Conservation (phyloP, 306 rosid genomes). For the Quercus alba region DNA sequence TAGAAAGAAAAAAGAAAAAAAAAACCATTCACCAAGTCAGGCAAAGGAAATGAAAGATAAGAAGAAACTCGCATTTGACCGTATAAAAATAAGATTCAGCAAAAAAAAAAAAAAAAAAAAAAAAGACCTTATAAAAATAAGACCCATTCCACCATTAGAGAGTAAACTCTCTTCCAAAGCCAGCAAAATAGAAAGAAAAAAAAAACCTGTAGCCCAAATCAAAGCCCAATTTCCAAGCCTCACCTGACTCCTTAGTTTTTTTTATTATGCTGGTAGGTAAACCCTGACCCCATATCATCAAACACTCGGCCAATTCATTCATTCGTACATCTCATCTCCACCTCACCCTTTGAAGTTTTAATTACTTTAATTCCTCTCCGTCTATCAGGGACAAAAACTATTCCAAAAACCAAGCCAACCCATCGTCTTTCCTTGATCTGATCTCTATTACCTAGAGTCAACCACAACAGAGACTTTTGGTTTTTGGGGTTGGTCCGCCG, state of each 20-base stretch:
- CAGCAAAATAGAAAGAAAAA: background rate
- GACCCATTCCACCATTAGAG: slow-evolving; percentile 9
- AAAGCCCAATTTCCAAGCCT: too few species aligned
- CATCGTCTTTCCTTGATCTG: slow-evolving; percentile 6
- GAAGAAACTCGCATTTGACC: slow-evolving; percentile 44
- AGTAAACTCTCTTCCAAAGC: background rate
- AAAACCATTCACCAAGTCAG: background rate
- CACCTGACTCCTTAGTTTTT: too few species aligned
- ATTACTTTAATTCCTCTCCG: slow-evolving; percentile 15
- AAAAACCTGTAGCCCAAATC: background rate
- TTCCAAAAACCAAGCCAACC: background rate
- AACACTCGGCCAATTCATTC: background rate
- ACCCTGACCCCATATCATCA: background rate
- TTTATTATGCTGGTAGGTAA: too few species aligned
- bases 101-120: too few species aligned
- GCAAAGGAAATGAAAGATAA: background rate
- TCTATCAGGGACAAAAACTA: slow-evolving; percentile 17
- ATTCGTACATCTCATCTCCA: background rate
- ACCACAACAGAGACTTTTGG: background rate
- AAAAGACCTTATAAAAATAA: slow-evolving; percentile 29
- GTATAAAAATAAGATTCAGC: background rate
- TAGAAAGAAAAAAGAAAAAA: background rate
- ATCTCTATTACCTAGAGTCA: background rate
- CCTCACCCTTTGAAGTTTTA: background rate
- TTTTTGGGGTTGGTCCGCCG: slow-evolving; percentile 25